These are phyloP conservation scores for Neurospora sp. DNA, from an alignment of 495 filamentous ascomycete genomes.

Conservation along the genomic window DNA sequence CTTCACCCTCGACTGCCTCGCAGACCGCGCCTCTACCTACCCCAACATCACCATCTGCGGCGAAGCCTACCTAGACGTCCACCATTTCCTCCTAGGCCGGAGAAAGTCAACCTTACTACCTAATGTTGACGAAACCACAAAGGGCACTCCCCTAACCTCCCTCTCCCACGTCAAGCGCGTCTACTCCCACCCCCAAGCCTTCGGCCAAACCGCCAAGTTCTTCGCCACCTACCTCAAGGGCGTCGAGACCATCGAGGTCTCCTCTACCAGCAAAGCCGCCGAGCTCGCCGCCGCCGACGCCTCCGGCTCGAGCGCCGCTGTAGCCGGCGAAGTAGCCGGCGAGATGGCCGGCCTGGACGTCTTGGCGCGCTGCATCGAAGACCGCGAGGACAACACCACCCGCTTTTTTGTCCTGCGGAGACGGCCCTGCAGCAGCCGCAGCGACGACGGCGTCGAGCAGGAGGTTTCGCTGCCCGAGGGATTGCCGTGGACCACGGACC, in stretches of 20 bases:
- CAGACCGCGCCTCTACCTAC: conserved; percentile 53
- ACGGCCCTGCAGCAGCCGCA: conserved; percentile 9
- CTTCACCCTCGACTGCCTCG: conserved; percentile 77
- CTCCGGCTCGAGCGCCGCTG: conserved; percentile 56
- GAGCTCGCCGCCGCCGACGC: conserved; percentile 58
- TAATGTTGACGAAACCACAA: conserved; percentile 7
- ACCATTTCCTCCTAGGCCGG: conserved; percentile 67
- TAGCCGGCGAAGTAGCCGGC: conserved; percentile 66
- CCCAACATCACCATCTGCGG: conserved; percentile 61
- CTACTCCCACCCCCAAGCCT: conserved; percentile 90
- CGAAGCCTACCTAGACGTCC: conserved; percentile 75
- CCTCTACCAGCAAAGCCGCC: conserved; percentile 74
- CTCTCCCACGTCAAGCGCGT: conserved; percentile 47
- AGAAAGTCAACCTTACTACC: not conserved
- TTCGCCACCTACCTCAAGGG: conserved; percentile 54
- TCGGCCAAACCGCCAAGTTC: conserved; percentile 83
- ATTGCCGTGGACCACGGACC: not conserved
- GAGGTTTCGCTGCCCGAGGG: not conserved
- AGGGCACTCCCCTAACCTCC: conserved; percentile 23
- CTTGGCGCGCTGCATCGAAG: conserved; percentile 69
- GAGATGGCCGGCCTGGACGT: conserved; percentile 54
- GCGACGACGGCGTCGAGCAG: not conserved
- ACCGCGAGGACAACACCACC: conserved; percentile 74
- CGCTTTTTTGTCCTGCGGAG: conserved; percentile 72
- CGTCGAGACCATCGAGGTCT: conserved; percentile 71